Evolutionary conservation across 805 yeast genomes (phyloP).

Genomic region (Yamadazyma laniorum): DNA sequence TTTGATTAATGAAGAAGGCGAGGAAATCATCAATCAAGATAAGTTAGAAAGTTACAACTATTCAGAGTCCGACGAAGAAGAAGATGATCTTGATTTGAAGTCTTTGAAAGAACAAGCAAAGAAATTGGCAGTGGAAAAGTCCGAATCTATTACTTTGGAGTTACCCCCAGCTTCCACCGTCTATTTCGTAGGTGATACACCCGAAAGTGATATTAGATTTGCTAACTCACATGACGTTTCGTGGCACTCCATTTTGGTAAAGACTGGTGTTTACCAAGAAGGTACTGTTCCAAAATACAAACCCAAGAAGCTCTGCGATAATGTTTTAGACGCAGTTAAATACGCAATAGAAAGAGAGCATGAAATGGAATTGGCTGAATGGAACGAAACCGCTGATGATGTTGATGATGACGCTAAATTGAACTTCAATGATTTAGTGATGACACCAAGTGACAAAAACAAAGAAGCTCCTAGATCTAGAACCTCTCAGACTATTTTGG

Average conservation of each 20-base stretch:
- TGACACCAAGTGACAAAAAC: conserved; percentile 40
- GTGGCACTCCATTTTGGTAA: conserved; percentile 82
- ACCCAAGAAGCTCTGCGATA: conserved; percentile 71
- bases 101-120: conserved; percentile 11
- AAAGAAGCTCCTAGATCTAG: conserved; percentile 12
- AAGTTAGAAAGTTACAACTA: conserved; percentile 37
- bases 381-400: conserved; percentile 55
- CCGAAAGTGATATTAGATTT: conserved; percentile 83
- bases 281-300: conserved; percentile 76
- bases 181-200: conserved; percentile 87
- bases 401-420: conserved; percentile 32
- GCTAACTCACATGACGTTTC: conserved; percentile 83
- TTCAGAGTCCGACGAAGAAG: conserved; percentile 30
- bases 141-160: conserved; percentile 46
- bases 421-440: conserved; percentile 45
- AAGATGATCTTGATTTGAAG: conserved; percentile 18
- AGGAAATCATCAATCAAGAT: conserved; percentile 42
- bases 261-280: conserved; percentile 83
- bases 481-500: conserved; percentile 18
- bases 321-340: conserved; percentile 78
- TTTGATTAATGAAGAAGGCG: conserved; percentile 43
- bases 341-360: conserved; percentile 84
- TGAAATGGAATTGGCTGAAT: conserved; percentile 64
- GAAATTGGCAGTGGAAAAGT: conserved; percentile 35
- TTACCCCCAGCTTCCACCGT: conserved; percentile 84